Evolutionary conservation across 129 eudicot species (phyloP).

Genomic region (Flaveria bidentis): DNA sequence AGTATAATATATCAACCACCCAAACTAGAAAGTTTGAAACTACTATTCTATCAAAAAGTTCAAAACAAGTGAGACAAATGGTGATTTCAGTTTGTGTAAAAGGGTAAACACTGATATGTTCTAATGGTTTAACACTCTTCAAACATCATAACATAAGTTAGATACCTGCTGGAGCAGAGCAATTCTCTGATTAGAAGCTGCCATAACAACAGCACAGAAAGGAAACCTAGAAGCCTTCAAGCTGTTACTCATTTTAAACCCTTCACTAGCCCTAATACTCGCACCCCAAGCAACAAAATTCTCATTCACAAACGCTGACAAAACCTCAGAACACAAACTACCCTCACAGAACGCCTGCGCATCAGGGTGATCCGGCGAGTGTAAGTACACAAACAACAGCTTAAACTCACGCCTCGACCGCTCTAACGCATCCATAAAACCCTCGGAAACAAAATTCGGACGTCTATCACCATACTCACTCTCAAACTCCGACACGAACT

Average conservation of each 20-base stretch:
- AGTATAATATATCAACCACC: background rate
- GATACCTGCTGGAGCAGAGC: conserved; percentile 93
- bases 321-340: conserved; percentile 62
- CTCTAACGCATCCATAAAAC: conserved; percentile 94
- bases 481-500: conserved; percentile 67
- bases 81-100: background rate
- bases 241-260: conserved; percentile 97
- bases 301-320: conserved; percentile 74
- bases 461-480: conserved; percentile 60
- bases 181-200: conserved; percentile 90
- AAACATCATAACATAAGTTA: background rate
- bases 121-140: conserved; percentile 10
- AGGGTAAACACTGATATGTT: conserved; percentile 12
- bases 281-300: conserved; percentile 97
- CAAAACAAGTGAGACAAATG: background rate
- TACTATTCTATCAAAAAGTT: background rate
- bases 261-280: conserved; percentile 80
- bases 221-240: conserved; percentile 94
- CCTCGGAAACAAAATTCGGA: conserved; percentile 73
- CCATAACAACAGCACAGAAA: conserved; percentile 95
- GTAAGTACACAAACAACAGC: conserved; percentile 86
- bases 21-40: background rate
- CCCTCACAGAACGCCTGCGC: conserved; percentile 64
- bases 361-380: conserved; percentile 94
- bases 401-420: conserved; percentile 76